A percentile compares a stretch with the other conserved stretches of the same genome.
phyloP scores from a whole-genome alignment of 2,329 filamentous ascomycete species.

The Capronia epimyces region DNA sequence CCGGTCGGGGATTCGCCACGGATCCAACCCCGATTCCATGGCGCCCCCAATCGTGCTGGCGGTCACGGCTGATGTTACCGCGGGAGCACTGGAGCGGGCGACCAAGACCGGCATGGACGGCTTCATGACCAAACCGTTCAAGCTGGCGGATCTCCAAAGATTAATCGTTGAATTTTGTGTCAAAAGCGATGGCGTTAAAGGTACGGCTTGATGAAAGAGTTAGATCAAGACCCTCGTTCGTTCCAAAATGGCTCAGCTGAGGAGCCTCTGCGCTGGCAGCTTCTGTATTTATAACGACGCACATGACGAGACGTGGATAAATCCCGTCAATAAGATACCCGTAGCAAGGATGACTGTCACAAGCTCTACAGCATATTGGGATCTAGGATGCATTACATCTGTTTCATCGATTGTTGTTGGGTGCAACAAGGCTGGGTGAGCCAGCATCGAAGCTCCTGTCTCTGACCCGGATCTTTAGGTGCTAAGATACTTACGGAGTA shows the following conservation, averaged over 20 bases:
- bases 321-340: conserved; percentile 46
- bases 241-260: not conserved
- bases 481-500: too few species aligned
- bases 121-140: conserved; percentile 64
- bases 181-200: conserved; percentile 13
- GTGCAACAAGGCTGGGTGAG: too few species aligned
- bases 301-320: conserved; percentile 13
- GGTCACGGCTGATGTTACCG: conserved; percentile 63
- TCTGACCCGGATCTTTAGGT: too few species aligned
- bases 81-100: conserved; percentile 56
- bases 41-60: conserved; percentile 50
- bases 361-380: conserved; percentile 63
- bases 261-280: not conserved
- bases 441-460: too few species aligned
- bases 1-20: conserved; percentile 20
- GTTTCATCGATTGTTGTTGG: too few species aligned
- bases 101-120: conserved; percentile 61
- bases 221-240: not conserved
- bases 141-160: conserved; percentile 56
- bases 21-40: conserved; percentile 6
- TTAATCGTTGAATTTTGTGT: conserved; percentile 50
- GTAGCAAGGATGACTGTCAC: conserved; percentile 78
- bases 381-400: too few species aligned
- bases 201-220: conserved; percentile 2
- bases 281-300: conserved; percentile 12